These are phyloP conservation scores for Fusarium sp. DNA, from an alignment of 2,329 filamentous ascomycete genomes.

Conservation along the genomic window DNA sequence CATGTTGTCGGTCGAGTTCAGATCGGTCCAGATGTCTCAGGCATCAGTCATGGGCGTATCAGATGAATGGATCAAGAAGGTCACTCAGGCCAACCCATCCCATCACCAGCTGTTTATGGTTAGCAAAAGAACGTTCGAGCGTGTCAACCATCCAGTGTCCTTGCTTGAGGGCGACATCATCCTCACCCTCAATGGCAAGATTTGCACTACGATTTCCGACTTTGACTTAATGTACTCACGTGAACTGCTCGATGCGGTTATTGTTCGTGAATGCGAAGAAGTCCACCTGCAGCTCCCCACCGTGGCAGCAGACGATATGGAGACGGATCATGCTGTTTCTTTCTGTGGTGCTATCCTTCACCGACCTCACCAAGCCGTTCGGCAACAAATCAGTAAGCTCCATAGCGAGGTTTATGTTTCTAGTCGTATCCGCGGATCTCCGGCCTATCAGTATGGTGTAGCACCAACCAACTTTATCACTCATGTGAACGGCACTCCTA, in stretches of 20 bases:
- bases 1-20: constrained; percentile 94
- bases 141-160: constrained; percentile 62
- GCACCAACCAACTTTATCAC: constrained; percentile 98
- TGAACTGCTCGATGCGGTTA: constrained; percentile 82
- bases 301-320: constrained; percentile 87
- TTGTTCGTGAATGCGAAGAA: constrained; percentile 88
- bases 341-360: constrained; percentile 97
- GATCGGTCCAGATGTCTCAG: constrained; percentile 96
- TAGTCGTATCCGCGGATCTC: constrained; percentile 84
- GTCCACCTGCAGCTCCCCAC: constrained; percentile 83
- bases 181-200: constrained; percentile 88
- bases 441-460: constrained; percentile 89
- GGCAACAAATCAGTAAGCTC: constrained; percentile 96
- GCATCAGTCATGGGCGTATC: constrained; percentile 97
- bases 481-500: constrained; percentile 90
- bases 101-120: constrained; percentile 99
- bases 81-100: constrained; percentile 87
- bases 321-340: constrained; percentile 90
- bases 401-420: constrained; percentile 98
- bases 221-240: constrained; percentile 97
- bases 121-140: constrained; percentile 83
- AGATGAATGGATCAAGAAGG: constrained; percentile 94
- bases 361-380: constrained; percentile 92
- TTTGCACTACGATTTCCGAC: constrained; percentile 93
- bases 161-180: constrained; percentile 93